These are phyloP conservation scores for Xylaria flabelliformis DNA, from an alignment of 495 filamentous ascomycete genomes.

Conservation along the genomic window DNA sequence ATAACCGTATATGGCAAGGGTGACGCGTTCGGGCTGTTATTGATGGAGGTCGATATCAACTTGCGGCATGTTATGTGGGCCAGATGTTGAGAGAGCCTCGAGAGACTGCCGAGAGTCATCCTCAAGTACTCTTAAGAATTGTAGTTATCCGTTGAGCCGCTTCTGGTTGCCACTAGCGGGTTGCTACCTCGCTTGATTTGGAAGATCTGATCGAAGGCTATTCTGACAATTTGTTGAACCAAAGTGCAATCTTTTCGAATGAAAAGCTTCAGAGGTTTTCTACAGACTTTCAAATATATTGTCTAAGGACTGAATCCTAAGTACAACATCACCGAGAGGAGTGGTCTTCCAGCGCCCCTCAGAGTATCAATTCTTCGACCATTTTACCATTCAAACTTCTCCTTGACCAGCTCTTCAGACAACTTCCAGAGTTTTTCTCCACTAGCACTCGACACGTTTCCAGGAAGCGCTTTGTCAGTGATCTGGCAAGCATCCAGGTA, in stretches of 20 bases:
- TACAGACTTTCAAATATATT: background rate
- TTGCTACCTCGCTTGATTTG: background rate
- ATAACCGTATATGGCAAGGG: background rate
- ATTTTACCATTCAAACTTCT: conserved; percentile 48
- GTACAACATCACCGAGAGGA: background rate
- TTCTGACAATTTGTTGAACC: no score
- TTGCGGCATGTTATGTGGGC: background rate
- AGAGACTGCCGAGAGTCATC: background rate
- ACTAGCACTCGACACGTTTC: conserved; percentile 41
- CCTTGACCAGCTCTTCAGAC: conserved; percentile 57
- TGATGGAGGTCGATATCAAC: background rate
- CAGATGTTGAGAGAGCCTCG: background rate
- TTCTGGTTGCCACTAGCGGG: background rate
- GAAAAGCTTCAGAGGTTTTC: no score
- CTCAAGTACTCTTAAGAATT: background rate
- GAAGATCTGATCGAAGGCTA: background rate
- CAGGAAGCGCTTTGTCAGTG: conserved; percentile 34
- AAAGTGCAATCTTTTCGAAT: no score
- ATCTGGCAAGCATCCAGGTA: conserved; percentile 53
- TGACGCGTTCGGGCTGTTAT: background rate
- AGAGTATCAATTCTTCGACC: background rate
- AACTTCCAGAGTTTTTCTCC: conserved; percentile 58
- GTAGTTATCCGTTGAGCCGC: background rate
- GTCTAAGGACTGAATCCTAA: background rate
- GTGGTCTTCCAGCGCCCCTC: background rate